Evolutionary conservation across 2,329 filamentous ascomycete species (phyloP), one percentile per base, ranked within the genome.

Genomic region (Trichoderma pleuroti): DNA sequence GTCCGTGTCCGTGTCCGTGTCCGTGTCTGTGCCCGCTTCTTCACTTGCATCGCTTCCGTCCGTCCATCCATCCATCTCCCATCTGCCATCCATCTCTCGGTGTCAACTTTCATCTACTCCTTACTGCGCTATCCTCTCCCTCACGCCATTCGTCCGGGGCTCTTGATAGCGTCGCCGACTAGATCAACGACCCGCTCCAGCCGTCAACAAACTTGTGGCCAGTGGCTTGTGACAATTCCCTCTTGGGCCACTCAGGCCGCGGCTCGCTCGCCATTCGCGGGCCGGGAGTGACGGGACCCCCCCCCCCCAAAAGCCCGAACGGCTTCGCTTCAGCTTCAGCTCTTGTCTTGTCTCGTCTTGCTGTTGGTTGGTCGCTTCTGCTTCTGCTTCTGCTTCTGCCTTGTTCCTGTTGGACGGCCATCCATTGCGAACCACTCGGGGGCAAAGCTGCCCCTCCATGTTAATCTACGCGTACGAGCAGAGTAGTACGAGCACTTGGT

Each of bases 251-350:
- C 52, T 66, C 32, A 66, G 24, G 24, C 42, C 62, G 39, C 42
- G 42, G 39, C 61, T 39, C 24, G 39, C 34, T 39, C 39, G 28
- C 39, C 26, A 64, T 49, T 12, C 46, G 39, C 11, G 42, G 62
- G 63, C 24, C 63, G 63, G 63, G 63, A 66, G 63, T 57, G 63
- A 66, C 63, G 63, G 63, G 63, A n/a, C 49, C 63, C n/a, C n/a
- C n/a, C n/a, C n/a, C n/a, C 62, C 63, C 63, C 24, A 34, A 57
- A 52, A 18, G 21, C 46, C 46, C 21, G 21, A 42, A 18, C 63
- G 28, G 46, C 42, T 34, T 66, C 63, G 56, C 46, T 52, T 28
- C 26, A 28, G 26, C 26, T 28, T 28, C 26, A 28, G 26, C 26
- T 28, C 26, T 28, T n/a, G n/a, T 28, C 26, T 28, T 5, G 26